These are phyloP conservation scores for Botrytis pseudocinerea DNA, from an alignment of 2,329 filamentous ascomycete genomes.

Conservation along the genomic window DNA sequence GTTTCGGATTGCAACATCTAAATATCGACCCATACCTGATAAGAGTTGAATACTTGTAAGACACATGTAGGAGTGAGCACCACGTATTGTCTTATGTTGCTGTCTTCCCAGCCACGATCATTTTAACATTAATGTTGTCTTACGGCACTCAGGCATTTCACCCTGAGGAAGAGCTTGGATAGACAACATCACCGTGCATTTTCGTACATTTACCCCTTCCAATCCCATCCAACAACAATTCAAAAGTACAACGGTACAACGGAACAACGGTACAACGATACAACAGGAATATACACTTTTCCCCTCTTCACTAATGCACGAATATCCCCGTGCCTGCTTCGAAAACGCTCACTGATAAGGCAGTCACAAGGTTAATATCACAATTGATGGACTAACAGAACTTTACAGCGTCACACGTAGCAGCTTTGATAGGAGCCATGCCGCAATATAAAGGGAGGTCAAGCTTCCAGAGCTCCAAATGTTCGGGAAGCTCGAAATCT, in stretches of 20 bases:
- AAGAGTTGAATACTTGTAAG: too few species aligned
- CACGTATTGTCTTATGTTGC: neutral
- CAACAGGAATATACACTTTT: neutral
- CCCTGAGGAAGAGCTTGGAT: constrained; percentile 24
- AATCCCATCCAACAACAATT: neutral
- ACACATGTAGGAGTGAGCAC: neutral
- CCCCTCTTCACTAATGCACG: constrained; percentile 1
- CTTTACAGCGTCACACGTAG: neutral
- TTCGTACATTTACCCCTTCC: neutral
- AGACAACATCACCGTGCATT: constrained; percentile 15
- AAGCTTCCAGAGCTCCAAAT: neutral
- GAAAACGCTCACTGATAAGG: neutral
- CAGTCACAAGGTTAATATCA: neutral
- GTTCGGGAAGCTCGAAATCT: neutral
- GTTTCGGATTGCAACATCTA: too few species aligned
- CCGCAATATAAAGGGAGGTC: constrained; percentile 21
- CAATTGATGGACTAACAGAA: neutral
- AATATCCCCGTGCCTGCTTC: constrained; percentile 1
- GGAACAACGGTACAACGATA: neutral
- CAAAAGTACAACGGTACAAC: neutral
- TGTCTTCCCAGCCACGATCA: neutral
- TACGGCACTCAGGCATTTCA: neutral
- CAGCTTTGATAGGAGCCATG: constrained; percentile 7
- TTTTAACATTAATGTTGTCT: neutral
- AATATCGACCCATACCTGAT: too few species aligned